These are phyloP conservation scores for Heliocybe sulcata DNA, from an alignment of 1,284 basidiomycete species.

Conservation along the genomic window DNA sequence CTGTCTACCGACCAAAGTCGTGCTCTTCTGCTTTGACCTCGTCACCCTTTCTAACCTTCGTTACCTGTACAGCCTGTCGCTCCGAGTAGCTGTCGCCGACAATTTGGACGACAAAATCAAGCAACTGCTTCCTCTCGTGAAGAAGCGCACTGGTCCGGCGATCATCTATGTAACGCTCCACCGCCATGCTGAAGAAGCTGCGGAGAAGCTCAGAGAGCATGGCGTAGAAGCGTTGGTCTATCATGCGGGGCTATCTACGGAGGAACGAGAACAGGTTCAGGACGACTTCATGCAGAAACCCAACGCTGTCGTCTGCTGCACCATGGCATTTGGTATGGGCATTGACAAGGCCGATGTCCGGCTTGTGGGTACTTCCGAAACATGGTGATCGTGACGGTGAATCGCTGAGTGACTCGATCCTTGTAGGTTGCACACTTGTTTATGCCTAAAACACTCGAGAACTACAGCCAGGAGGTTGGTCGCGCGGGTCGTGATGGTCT, in stretches of 20 bases:
- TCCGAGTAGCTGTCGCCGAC: conserved; percentile 44
- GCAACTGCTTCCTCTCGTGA: conserved; percentile 36
- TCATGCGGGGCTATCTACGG: conserved; percentile 58
- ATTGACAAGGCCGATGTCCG: conserved; percentile 46
- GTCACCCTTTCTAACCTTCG: neutral
- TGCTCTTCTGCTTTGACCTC: conserved; percentile 5
- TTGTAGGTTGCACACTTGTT: conserved; percentile 68
- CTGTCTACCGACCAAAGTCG: conserved; percentile 34
- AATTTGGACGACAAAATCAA: conserved; percentile 31
- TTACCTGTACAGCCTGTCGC: conserved; percentile 45
- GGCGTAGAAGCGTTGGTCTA: conserved; percentile 53
- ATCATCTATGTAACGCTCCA: conserved; percentile 71
- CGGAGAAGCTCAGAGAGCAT: conserved; percentile 38
- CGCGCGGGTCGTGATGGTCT: conserved; percentile 70
- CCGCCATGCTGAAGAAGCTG: conserved; percentile 57
- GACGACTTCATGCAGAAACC: conserved; percentile 56
- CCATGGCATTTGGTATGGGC: conserved; percentile 66
- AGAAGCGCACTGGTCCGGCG: conserved; percentile 38
- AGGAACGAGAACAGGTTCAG: conserved; percentile 51
- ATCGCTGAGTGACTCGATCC: neutral
- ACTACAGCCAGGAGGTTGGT: conserved; percentile 71
- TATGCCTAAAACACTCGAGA: conserved; percentile 60
- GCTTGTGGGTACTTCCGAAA: conserved; percentile 20
- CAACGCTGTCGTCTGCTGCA: conserved; percentile 63
- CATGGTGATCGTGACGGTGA: neutral